phyloP scores from a whole-genome alignment of 106 monocot species.

The Dioscorea alata region DNA sequence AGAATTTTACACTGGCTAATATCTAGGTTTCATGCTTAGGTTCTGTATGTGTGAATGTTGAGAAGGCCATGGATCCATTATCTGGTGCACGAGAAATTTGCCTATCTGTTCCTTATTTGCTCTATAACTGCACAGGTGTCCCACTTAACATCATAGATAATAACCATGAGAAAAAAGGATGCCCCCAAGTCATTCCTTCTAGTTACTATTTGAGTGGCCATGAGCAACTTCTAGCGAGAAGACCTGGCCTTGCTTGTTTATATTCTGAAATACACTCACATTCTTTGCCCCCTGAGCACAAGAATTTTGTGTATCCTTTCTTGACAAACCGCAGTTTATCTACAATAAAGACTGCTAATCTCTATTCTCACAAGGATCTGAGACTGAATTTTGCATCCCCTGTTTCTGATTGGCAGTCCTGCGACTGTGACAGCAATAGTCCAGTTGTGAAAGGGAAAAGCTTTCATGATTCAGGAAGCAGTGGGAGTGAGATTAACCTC shows the following conservation, averaged over 20 bases:
- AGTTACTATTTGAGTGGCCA: constrained; percentile 43
- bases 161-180: constrained; percentile 43
- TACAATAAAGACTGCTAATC: constrained; percentile 9
- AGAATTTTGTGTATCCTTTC: neutral
- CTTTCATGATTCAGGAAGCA: no score
- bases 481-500: constrained; percentile 5
- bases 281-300: neutral
- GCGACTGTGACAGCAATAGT: neutral
- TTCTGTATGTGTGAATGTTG: constrained; percentile 53
- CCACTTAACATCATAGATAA: constrained; percentile 45
- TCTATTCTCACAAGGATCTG: neutral
- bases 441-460: neutral
- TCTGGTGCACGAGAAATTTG: constrained; percentile 81
- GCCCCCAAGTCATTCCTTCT: constrained; percentile 43
- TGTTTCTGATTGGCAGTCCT: neutral
- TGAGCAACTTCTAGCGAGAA: constrained; percentile 21
- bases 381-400: constrained; percentile 10
- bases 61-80: constrained; percentile 78
- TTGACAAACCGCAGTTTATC: constrained; percentile 7
- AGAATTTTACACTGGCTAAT: constrained; percentile 1
- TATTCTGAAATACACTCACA: constrained; percentile 24
- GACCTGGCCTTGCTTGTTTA: constrained; percentile 58
- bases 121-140: constrained; percentile 85
- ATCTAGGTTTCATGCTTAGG: constrained; percentile 31
- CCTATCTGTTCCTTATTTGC: constrained; percentile 74